These are phyloP conservation scores for Gracilaria domingensis DNA, from an alignment of 23 red algal genomes.

Conservation along the genomic window DNA sequence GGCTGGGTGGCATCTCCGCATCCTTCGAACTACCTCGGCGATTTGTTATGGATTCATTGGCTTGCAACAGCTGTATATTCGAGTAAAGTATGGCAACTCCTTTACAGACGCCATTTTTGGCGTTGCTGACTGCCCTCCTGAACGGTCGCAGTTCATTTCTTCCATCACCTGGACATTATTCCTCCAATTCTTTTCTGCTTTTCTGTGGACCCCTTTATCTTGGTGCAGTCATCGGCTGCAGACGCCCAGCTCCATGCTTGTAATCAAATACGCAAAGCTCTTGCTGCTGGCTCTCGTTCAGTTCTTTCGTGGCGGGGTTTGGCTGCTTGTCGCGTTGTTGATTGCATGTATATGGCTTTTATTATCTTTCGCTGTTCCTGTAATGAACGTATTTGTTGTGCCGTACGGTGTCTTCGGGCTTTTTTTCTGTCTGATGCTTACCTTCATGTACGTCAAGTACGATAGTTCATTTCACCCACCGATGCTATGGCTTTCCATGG, in stretches of 20 bases:
- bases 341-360: background rate
- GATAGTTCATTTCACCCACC: background rate
- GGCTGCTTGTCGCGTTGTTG: background rate
- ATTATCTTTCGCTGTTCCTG: background rate
- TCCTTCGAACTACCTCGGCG: background rate
- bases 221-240: background rate
- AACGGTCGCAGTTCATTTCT: background rate
- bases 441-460: background rate
- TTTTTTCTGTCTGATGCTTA: background rate
- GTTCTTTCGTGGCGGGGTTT: background rate
- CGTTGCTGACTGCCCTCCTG: slow-evolving; percentile 8
- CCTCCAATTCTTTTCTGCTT: background rate
- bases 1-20: background rate
- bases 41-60: background rate
- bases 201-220: slow-evolving; percentile 13
- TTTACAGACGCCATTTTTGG: slow-evolving; percentile 16
- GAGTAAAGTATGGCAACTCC: background rate
- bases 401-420: background rate
- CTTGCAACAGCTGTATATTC: background rate
- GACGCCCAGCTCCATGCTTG: background rate
- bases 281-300: background rate
- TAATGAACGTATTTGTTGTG: background rate
- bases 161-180: background rate
- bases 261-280: background rate
- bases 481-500: background rate